Conservation (phyloP, 345 rosid species). For the Abelmoschus esculentus region DNA sequence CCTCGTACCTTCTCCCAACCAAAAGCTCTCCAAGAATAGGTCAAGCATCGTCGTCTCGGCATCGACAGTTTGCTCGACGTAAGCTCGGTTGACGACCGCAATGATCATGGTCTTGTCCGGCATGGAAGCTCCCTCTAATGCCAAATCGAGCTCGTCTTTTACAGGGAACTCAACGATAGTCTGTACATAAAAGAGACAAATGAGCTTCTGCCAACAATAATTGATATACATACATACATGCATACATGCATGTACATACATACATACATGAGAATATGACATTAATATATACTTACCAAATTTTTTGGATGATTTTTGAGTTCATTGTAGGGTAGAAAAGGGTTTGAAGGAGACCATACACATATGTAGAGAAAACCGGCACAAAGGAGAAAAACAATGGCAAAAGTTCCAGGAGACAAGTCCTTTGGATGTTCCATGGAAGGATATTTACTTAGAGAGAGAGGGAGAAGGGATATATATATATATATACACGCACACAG, state of each 20-base stretch:
- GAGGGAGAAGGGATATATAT: background rate
- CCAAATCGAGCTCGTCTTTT: constrained; percentile 38
- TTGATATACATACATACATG: background rate
- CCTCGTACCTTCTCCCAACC: constrained; percentile 54
- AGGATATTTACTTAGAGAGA: background rate
- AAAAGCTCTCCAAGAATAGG: constrained; percentile 65
- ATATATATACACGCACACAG: too few relatives aligned
- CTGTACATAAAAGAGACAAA: background rate
- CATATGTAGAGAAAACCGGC: constrained; percentile 31
- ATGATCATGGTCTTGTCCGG: constrained; percentile 58
- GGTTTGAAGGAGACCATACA: constrained; percentile 20
- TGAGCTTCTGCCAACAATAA: background rate
- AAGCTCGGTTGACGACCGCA: constrained; percentile 56
- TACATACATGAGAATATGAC: too few relatives aligned
- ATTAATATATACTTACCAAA: constrained; percentile 21
- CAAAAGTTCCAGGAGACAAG: constrained; percentile 7
- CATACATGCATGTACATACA: background rate
- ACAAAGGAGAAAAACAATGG: constrained; percentile 25
- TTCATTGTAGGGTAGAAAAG: constrained; percentile 15
- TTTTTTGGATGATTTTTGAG: background rate
- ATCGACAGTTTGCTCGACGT: constrained; percentile 38
- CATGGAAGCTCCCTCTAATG: constrained; percentile 38
- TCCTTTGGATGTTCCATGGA: constrained; percentile 22
- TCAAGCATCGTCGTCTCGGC: constrained; percentile 52
- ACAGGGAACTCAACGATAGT: background rate